Base-by-base conservation (phyloP, 2,329 filamentous ascomycete species). In the Apiospora rasikravindrae region DNA sequence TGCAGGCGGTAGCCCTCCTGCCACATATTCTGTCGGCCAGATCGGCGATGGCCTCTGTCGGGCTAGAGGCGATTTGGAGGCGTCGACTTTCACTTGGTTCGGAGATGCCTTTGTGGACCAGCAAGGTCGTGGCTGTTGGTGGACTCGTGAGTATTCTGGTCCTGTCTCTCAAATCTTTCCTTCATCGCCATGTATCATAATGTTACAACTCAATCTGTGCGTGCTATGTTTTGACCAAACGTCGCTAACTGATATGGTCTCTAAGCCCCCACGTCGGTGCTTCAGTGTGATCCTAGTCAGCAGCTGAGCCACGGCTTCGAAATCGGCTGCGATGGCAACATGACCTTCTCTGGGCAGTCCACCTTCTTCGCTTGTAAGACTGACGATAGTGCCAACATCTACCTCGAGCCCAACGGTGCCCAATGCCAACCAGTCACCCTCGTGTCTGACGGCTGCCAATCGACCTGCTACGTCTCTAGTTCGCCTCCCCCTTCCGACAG, bases 331-430 rank as follows among this genome's bases (percentile, higher is more conserved):
- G 81, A 87, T 73, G 90, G 90, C 45, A 77, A 79, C 8, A 77
- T 93, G 26, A 83, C 83, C 2, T 88, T 86, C 80, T 82, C 88
- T 44, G 86, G 86, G 66, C 85, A 83, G 76, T 80, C 83, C 3
- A 81, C 81, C 40, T 93, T 93, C 79, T 89, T 87, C 77, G 86
- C 89, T 61, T 93, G 91, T 78, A 85, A 87, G 40, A 90, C 89
- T 26, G 86, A 86, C 2, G 85, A 88, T 71, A 77, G 84, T 37
- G 89, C 84, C 81, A 90, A 91, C 75, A 79, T 91, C 73, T 91
- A 91, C 79, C 83, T 76, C 42, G 76, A 73, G 76, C 82, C 74
- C 78, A 87, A 79, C 49, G 80, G 74, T 11, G 72, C 70, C 8
- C 85, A 88, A 74, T 91, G 89, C 74, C 84, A 85, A 14, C 76